phyloP scores from a whole-genome alignment of 2,329 filamentous ascomycete species.

The Claviceps purpurea region DNA sequence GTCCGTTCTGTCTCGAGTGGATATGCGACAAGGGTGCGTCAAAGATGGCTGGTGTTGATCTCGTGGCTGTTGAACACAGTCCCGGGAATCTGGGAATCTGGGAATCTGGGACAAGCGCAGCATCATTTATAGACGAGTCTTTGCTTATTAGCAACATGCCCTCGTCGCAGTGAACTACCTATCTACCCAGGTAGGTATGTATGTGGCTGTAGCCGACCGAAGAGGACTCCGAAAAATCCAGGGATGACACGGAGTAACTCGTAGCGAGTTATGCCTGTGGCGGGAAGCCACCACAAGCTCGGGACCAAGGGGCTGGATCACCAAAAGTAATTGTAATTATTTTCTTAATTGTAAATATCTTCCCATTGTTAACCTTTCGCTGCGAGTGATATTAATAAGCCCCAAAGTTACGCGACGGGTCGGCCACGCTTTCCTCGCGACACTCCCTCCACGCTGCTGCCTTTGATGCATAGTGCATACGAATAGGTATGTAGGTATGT shows the following conservation, averaged over 20 bases:
- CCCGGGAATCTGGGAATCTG: neutral
- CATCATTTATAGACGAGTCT: conserved; percentile 4
- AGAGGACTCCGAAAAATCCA: neutral
- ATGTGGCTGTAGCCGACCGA: neutral
- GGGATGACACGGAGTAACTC: neutral
- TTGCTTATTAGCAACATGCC: neutral
- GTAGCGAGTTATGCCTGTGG: neutral
- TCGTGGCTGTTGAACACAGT: neutral
- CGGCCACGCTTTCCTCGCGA: conserved; percentile 3
- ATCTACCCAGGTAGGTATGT: neutral
- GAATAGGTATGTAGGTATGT: neutral
- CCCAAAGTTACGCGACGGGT: neutral
- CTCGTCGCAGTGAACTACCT: neutral
- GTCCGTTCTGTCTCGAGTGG: neutral
- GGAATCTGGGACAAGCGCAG: neutral
- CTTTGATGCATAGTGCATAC: neutral
- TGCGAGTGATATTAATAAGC: neutral
- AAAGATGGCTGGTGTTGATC: neutral
- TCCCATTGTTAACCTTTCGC: neutral
- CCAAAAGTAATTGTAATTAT: neutral
- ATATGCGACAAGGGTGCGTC: neutral
- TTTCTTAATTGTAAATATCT: neutral
- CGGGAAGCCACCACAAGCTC: conserved; percentile 1
- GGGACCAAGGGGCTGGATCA: conserved; percentile 1
- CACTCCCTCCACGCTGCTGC: neutral